A percentile compares a stretch with the other conserved stretches of the same genome.
Conservation (phyloP, 1,139 yeast genomes). For the Suhomyces bribrorum region DNA sequence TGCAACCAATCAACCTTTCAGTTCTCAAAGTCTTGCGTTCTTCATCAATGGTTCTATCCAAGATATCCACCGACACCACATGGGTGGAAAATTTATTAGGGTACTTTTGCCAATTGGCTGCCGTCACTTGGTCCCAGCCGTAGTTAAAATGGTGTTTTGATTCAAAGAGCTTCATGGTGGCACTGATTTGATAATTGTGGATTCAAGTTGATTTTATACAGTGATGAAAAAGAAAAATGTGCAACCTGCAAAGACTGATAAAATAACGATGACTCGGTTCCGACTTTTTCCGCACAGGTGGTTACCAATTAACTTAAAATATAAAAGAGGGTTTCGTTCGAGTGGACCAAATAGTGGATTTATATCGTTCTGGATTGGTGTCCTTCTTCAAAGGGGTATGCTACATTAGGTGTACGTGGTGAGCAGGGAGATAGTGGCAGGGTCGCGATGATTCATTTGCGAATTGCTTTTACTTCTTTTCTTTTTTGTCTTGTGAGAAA, state of each 20-base stretch:
- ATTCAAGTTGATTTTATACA: neutral
- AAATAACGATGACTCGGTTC: neutral
- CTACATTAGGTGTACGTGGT: too few relatives aligned
- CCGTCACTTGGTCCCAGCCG: constrained; percentile 93
- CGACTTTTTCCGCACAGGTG: constrained; percentile 1
- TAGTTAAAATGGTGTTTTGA: constrained; percentile 70
- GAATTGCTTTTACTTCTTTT: constrained; percentile 2
- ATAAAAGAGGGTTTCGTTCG: too few relatives aligned
- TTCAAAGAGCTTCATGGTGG: constrained; percentile 72
- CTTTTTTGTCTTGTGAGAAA: constrained; percentile 5
- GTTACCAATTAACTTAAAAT: neutral
- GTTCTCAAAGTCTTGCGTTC: constrained; percentile 63
- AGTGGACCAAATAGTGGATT: too few relatives aligned
- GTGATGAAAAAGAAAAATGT: neutral
- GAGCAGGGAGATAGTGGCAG: too few relatives aligned
- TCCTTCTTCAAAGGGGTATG: too few relatives aligned
- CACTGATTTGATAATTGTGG: neutral
- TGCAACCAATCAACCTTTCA: constrained; percentile 86
- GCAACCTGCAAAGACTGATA: neutral
- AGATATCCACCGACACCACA: constrained; percentile 91
- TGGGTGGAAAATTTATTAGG: constrained; percentile 92
- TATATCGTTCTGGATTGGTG: too few relatives aligned
- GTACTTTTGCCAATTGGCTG: constrained; percentile 96
- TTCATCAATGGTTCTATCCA: constrained; percentile 67
- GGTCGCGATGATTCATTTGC: too few relatives aligned